Evolutionary conservation across 2,329 filamentous ascomycete species (phyloP), one percentile per base, ranked within the genome.

Genomic region (Colletotrichum musicola): DNA sequence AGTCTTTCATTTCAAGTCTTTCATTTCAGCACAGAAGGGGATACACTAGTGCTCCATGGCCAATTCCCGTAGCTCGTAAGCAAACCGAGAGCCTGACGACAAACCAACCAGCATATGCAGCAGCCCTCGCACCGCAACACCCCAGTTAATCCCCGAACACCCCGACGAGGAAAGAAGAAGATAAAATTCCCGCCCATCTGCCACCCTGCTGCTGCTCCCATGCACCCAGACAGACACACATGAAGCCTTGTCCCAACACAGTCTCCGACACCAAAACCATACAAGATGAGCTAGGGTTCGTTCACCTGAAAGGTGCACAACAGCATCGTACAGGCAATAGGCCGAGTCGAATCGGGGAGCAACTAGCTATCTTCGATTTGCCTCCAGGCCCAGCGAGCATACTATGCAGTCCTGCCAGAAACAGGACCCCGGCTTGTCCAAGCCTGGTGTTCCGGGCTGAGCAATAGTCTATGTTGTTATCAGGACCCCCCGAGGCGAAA

Each of bases 321-420:
- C 22, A 38, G 44, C 38, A 40, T 53, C 35, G 60, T 35, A 35
- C 20, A 44, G 30, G 20, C 46, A 35, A 47, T 13, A 10, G 16
- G 46, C 16, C 12, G 25, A 14, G 25, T 67, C 47, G 60, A 51
- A 38, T 53, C 58, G 40, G 54, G 40, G n/a, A 42, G 55, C 14
- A 10, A 14, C 44, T 40, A 46, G 60, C 27, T 59, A 64, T 68
- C 64, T 35, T 64, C 9, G 22, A 68, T 53, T 60, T 53, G n/a
- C 46, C 46, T 30, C 18, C 53, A 20, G 53, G 60, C 46, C 47
- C 60, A 42, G 47, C 20, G 16, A 64, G 57, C 5, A 16, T 40
- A 14, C 22, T 25, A 25, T 25, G 3, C 22, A 7, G 30, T 35
- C 30, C 38, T n/a, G 27, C n/a, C 14, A 12, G 46, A 46, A 44